Conservation (phyloP, 371 early-diverging fungal species). For the Mortierella sp. region DNA sequence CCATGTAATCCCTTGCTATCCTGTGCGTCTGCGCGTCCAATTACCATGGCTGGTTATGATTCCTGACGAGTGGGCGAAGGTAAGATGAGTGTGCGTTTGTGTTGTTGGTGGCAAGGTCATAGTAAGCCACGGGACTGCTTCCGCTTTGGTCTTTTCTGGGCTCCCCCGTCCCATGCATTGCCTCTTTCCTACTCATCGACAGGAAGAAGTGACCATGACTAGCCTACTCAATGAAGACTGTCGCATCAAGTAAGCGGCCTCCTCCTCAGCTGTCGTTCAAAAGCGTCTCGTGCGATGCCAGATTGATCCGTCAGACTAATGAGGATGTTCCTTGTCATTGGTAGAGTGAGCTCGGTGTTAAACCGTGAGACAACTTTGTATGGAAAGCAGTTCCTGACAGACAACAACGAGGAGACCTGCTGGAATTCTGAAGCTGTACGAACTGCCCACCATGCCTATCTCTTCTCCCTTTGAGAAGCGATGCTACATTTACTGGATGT, state of each 20-base stretch:
- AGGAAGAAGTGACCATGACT: conserved; percentile 45
- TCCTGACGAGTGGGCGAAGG: neutral
- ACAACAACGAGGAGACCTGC: conserved; percentile 85
- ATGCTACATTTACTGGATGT: too few relatives aligned
- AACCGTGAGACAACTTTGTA: conserved; percentile 80
- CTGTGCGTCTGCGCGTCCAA: neutral
- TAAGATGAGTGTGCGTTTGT: neutral
- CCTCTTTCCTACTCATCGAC: neutral
- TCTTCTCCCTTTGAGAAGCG: too few relatives aligned
- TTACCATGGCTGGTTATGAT: conserved; percentile 6
- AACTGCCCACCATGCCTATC: too few relatives aligned
- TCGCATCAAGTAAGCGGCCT: conserved; percentile 63
- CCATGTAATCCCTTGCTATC: neutral
- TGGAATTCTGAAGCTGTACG: conserved; percentile 94
- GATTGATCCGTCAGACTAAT: too few relatives aligned
- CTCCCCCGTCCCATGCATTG: neutral
- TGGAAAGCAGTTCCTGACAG: conserved; percentile 86
- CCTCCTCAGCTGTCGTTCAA: neutral
- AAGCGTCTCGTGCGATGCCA: too few relatives aligned
- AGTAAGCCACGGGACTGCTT: neutral
- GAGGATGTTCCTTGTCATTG: neutral
- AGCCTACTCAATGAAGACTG: conserved; percentile 63
- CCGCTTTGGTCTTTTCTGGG: neutral
- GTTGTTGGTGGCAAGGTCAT: neutral
- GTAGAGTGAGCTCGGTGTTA: conserved; percentile 91